Base-by-base conservation (phyloP, 345 rosid genomes). In the Capsella bursapastoris region DNA sequence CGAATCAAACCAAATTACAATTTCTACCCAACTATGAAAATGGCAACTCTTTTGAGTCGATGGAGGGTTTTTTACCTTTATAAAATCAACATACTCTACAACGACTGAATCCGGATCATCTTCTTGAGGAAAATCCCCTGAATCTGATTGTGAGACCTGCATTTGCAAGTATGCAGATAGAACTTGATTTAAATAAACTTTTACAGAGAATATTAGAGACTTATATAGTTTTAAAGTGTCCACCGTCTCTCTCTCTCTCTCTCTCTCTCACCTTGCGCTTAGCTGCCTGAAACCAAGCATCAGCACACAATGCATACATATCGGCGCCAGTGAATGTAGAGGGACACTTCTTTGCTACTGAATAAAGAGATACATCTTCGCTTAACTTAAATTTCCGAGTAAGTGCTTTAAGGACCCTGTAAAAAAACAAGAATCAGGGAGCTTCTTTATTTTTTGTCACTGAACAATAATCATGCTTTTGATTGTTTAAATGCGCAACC, bases 251-350 rank as follows among this genome's bases (percentile, higher is more conserved):
- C 50, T 64, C 35, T 43, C 49, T 66, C 38, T 7, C 40, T 43
- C 41, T 43, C 64, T 2, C 61, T 73, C 84, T 60, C 57, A 88
- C 98, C 93, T 86, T 87, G 48, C 89, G 84, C 81, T 91, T 91
- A 80, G 97, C 98, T 69, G 97, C 98, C 49, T 90, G 88, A 84
- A 94, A 92, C 99, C 99, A 94, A 77, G 99, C 99, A 85, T 94
- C 99, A 3, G 99, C 96, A 79, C 99, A 92, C 55, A 94, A 83
- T 60, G 99, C 99, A 53, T 94, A 94, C 97, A 90, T 88, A 81
- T 94, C 99, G 53, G 99, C 99, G 22, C 99, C 99, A 28, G 99
- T 95, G 80, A 95, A 92, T 78, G 84, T 95, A 41, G 85, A 81
- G 31, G 98, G 96, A 82, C 98, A 94, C 79, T 83, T 88, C 79